These are phyloP conservation scores for Aspergillus ostianus DNA, from an alignment of 495 filamentous ascomycete species.

Conservation along the genomic window DNA sequence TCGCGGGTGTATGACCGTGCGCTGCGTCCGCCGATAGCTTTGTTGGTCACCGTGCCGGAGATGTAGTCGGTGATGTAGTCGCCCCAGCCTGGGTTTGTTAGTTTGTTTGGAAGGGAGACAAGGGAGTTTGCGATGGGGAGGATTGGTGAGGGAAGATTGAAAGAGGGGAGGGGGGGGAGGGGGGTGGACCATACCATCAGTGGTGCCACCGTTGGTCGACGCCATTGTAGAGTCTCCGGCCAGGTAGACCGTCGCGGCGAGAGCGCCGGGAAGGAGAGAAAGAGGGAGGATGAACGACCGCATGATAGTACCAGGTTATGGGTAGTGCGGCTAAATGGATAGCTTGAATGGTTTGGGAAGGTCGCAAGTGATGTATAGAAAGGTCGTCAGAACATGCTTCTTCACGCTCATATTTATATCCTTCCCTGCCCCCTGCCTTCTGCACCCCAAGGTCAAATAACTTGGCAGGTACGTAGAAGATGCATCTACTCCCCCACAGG, in stretches of 20 bases:
- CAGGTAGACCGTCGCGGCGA: constrained; percentile 47
- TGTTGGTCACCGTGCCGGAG: constrained; percentile 50
- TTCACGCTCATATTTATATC: background rate
- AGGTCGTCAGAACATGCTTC: too few relatives aligned
- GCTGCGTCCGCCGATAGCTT: constrained; percentile 57
- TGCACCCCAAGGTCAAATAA: background rate
- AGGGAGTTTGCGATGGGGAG: too few relatives aligned
- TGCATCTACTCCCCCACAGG: background rate
- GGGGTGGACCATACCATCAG: constrained; percentile 20
- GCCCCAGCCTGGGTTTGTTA: constrained; percentile 53
- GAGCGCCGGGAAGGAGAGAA: constrained; percentile 23
- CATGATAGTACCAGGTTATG: constrained; percentile 16
- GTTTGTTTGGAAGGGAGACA: background rate
- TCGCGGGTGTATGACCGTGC: constrained; percentile 61
- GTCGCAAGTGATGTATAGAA: too few relatives aligned
- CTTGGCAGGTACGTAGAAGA: background rate
- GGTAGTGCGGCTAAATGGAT: background rate
- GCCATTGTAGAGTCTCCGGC: constrained; percentile 61
- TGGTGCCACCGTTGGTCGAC: constrained; percentile 35
- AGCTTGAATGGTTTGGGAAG: too few relatives aligned
- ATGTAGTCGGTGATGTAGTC: constrained; percentile 51
- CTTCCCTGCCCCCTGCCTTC: too few relatives aligned
- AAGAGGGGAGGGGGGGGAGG: background rate
- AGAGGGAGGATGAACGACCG: constrained; percentile 24
- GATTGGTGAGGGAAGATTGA: too few relatives aligned